phyloP scores from a whole-genome alignment of 1,284 basidiomycete genomes.

The Jaminaea rosea region DNA sequence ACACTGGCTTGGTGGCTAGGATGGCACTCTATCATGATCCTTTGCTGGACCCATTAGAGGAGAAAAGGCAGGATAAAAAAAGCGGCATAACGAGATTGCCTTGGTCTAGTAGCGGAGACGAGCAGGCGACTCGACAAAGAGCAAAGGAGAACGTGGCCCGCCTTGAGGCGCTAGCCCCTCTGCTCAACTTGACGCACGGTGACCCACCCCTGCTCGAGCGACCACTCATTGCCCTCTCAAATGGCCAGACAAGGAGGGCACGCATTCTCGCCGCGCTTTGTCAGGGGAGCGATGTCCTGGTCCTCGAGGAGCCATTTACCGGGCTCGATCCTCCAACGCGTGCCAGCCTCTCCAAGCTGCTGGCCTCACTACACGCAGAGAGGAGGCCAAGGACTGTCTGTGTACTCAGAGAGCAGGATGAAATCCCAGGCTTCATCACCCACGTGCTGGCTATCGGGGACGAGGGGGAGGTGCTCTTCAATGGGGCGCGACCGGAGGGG shows the following conservation, averaged over 20 bases:
- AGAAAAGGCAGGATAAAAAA: constrained; percentile 3
- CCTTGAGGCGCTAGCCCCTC: constrained; percentile 22
- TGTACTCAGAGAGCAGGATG: constrained; percentile 69
- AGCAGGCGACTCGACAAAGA: background rate
- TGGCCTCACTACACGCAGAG: constrained; percentile 56
- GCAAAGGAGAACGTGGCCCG: constrained; percentile 8
- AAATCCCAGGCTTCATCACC: constrained; percentile 71
- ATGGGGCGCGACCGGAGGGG: background rate
- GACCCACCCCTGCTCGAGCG: constrained; percentile 22
- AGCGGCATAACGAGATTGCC: constrained; percentile 17
- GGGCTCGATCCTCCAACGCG: constrained; percentile 20
- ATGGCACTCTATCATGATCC: constrained; percentile 32
- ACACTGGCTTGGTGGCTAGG: constrained; percentile 25
- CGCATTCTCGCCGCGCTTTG: constrained; percentile 72
- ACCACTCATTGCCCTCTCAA: constrained; percentile 59
- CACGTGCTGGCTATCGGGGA: constrained; percentile 60
- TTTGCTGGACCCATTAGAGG: constrained; percentile 5
- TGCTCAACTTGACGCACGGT: constrained; percentile 15
- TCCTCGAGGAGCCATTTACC: constrained; percentile 31
- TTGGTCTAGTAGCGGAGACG: constrained; percentile 12
- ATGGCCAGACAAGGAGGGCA: constrained; percentile 82
- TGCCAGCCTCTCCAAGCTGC: constrained; percentile 23
- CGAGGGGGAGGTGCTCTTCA: constrained; percentile 49
- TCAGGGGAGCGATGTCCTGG: constrained; percentile 55
- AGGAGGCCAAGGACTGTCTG: constrained; percentile 58